These are phyloP conservation scores for Sclerotinia subarctica DNA, from an alignment of 2,329 filamentous ascomycete genomes.

Conservation along the genomic window DNA sequence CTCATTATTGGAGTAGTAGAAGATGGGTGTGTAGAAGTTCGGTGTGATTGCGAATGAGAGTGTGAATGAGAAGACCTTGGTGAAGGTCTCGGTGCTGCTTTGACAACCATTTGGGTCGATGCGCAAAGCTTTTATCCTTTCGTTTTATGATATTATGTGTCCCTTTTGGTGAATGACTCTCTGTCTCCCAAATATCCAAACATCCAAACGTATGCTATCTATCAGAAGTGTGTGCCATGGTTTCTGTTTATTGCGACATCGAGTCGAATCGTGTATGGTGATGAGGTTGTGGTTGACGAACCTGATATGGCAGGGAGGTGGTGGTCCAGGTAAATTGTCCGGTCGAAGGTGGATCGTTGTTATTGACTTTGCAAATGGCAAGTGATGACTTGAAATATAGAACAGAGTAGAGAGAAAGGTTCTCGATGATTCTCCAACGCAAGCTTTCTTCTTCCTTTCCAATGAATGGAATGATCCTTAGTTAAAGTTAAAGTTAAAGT, in stretches of 20 bases:
- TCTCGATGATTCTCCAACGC: not conserved
- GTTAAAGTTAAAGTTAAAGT: not conserved
- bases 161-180: not conserved
- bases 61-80: slow-evolving; percentile 31
- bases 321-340: not conserved
- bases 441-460: not conserved
- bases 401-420: not conserved
- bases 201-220: not conserved
- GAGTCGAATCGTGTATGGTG: not conserved
- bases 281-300: slow-evolving; percentile 1
- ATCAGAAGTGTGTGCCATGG: not conserved
- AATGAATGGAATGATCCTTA: not conserved
- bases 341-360: slow-evolving; percentile 7
- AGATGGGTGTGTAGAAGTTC: slow-evolving; percentile 19
- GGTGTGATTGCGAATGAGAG: slow-evolving; percentile 30
- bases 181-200: not conserved
- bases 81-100: slow-evolving; percentile 34
- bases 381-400: not conserved
- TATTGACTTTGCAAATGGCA: slow-evolving; percentile 8
- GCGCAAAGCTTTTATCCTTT: slow-evolving; percentile 10
- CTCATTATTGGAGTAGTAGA: slow-evolving; percentile 28
- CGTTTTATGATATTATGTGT: not conserved
- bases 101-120: slow-evolving; percentile 33
- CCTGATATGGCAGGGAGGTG: slow-evolving; percentile 5
- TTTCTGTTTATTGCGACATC: not conserved